phyloP scores from a whole-genome alignment of 1,284 basidiomycete species.

The Malassezia equina region DNA sequence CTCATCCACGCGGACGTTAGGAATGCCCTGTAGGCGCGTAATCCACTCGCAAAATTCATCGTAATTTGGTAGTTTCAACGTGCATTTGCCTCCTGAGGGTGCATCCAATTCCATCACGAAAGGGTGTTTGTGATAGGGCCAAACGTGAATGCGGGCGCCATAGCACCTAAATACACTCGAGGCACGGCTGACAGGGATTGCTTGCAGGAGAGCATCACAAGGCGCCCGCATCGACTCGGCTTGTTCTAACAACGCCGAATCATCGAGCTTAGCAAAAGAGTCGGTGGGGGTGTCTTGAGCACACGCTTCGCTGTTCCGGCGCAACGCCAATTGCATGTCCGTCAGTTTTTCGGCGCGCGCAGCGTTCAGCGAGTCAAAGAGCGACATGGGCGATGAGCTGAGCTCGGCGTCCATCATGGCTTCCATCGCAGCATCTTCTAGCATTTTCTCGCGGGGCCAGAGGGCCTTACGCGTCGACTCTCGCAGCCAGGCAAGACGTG shows the following conservation, averaged over 20 bases:
- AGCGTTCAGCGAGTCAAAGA: not conserved
- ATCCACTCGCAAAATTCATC: conserved; percentile 36
- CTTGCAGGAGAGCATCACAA: conserved; percentile 9
- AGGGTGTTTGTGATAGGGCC: conserved; percentile 38
- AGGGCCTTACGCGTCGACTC: not conserved
- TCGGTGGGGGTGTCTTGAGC: not conserved
- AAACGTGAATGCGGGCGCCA: conserved; percentile 30
- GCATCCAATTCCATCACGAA: conserved; percentile 38
- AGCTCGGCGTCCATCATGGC: not conserved
- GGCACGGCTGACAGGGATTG: conserved; percentile 21
- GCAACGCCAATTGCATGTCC: not conserved
- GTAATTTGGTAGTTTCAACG: conserved; percentile 36
- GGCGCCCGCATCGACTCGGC: not conserved
- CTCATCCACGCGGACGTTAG: conserved; percentile 7
- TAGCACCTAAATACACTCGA: conserved; percentile 3
- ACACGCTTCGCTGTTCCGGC: not conserved
- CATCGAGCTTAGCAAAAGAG: not conserved
- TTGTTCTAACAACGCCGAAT: not conserved
- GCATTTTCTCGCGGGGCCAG: not conserved
- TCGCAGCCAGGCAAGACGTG: conserved; percentile 9
- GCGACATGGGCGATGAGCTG: not conserved
- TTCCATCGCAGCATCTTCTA: conserved; percentile 12
- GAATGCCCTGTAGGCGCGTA: conserved; percentile 21
- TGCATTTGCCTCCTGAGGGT: conserved; percentile 32
- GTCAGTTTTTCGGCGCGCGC: conserved; percentile 1